phyloP scores from a whole-genome alignment of 768 basidiomycete genomes.

The Leccinellum luteum region DNA sequence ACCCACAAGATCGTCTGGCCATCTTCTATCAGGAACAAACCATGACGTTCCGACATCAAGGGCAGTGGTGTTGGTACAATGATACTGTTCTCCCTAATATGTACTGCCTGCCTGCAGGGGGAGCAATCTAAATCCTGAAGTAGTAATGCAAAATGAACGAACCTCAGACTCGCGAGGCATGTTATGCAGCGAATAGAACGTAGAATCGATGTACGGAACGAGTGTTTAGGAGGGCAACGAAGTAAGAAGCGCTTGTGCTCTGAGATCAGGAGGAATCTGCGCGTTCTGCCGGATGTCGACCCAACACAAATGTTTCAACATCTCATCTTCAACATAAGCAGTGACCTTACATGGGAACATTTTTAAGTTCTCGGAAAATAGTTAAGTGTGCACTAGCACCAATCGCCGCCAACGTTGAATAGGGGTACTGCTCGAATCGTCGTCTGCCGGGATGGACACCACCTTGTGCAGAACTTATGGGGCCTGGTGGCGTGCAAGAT shows the following conservation, averaged over 20 bases:
- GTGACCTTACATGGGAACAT: conserved; percentile 84
- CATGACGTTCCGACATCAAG: conserved; percentile 93
- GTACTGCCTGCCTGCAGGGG: conserved; percentile 75
- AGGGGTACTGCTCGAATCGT: no score
- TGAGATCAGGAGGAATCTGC: conserved; percentile 94
- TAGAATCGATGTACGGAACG: conserved; percentile 91
- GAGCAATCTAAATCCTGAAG: conserved; percentile 1
- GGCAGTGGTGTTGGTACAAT: conserved; percentile 87
- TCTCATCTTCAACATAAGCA: neutral
- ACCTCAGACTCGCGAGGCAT: conserved; percentile 97
- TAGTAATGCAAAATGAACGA: conserved; percentile 12
- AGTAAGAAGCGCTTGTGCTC: conserved; percentile 88
- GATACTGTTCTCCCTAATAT: conserved; percentile 85
- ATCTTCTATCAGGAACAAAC: conserved; percentile 95
- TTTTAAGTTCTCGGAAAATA: conserved; percentile 89
- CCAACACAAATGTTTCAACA: conserved; percentile 42
- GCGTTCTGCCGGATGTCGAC: conserved; percentile 94
- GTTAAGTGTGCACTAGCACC: conserved; percentile 94
- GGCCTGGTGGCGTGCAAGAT: no score
- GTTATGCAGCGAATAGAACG: conserved; percentile 93
- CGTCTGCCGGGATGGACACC: no score
- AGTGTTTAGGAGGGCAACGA: conserved; percentile 89
- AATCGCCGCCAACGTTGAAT: no score
- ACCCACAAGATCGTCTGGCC: conserved; percentile 96
- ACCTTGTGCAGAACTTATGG: no score